Evolutionary conservation across 2,329 filamentous ascomycete genomes (phyloP).

Genomic region (Sarocladium oryzae): DNA sequence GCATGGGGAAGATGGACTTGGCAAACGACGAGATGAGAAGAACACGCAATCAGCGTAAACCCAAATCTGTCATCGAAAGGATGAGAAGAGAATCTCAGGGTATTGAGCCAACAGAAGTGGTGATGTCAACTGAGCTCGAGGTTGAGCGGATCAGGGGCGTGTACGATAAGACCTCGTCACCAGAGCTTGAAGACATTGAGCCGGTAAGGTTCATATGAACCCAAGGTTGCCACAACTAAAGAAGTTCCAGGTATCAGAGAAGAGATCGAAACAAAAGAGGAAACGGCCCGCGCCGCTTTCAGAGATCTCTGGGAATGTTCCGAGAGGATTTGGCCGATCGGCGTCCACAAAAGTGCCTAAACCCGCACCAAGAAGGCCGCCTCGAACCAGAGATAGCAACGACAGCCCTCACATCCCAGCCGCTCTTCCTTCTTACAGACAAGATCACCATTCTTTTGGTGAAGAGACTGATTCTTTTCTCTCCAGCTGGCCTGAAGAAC

Average conservation of each 20-base stretch:
- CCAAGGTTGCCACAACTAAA: too few relatives aligned
- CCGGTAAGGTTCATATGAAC: too few relatives aligned
- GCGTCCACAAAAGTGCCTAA: background rate
- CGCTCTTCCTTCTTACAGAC: background rate
- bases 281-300: conserved; percentile 25
- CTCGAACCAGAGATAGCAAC: background rate
- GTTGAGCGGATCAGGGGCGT: conserved; percentile 49
- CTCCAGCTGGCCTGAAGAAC: background rate
- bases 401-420: background rate
- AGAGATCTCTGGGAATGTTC: conserved; percentile 29
- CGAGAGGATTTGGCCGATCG: conserved; percentile 13
- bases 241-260: conserved; percentile 17
- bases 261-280: conserved; percentile 22
- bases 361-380: background rate
- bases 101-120: conserved; percentile 57
- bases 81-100: conserved; percentile 59
- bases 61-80: conserved; percentile 59
- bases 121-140: conserved; percentile 50
- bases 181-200: conserved; percentile 30
- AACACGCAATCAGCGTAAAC: conserved; percentile 73
- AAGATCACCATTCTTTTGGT: background rate
- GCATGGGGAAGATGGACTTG: conserved; percentile 77
- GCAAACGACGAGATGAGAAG: conserved; percentile 67
- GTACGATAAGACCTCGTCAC: conserved; percentile 46
- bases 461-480: background rate